Evolutionary conservation across 78 protist genomes (phyloP).

Genomic region (Tieghemostelium lacteum): DNA sequence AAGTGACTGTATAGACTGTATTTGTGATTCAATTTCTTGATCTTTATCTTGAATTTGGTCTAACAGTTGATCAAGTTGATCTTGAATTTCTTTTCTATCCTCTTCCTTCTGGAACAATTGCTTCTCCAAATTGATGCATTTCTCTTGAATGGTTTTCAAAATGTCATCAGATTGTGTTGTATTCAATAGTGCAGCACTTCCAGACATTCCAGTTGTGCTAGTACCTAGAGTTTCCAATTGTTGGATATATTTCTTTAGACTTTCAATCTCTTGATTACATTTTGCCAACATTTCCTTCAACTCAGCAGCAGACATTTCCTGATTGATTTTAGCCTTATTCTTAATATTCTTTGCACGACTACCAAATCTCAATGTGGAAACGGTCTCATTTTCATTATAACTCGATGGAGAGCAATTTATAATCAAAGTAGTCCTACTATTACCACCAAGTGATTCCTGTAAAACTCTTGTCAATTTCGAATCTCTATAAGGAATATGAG

Average conservation of each 20-base stretch:
- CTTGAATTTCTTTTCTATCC: constrained; percentile 46
- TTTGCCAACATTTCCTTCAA: constrained; percentile 50
- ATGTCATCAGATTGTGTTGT: not conserved
- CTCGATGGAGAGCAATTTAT: constrained; percentile 85
- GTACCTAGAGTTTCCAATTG: constrained; percentile 20
- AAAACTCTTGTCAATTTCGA: constrained; percentile 94
- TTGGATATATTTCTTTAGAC: constrained; percentile 38
- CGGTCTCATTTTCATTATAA: constrained; percentile 85
- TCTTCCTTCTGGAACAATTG: constrained; percentile 67
- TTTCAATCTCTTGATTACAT: constrained; percentile 68
- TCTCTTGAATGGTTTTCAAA: constrained; percentile 19
- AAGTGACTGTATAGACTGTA: not conserved
- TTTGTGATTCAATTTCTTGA: constrained; percentile 55
- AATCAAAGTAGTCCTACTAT: constrained; percentile 87
- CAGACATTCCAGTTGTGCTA: not conserved
- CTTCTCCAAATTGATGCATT: constrained; percentile 59
- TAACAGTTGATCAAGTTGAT: constrained; percentile 18
- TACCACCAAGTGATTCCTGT: constrained; percentile 96
- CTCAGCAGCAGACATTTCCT: constrained; percentile 79
- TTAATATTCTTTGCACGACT: constrained; percentile 91
- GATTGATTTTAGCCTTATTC: constrained; percentile 91
- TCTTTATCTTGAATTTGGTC: constrained; percentile 70
- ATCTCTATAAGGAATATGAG: constrained; percentile 95
- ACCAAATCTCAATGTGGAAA: constrained; percentile 89
- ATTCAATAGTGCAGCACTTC: not conserved